A percentile compares a stretch with the other conserved stretches of the same genome.
These are phyloP conservation scores for Chrysoporthe cubensis DNA, from an alignment of 2,329 filamentous ascomycete species.

Conservation along the genomic window DNA sequence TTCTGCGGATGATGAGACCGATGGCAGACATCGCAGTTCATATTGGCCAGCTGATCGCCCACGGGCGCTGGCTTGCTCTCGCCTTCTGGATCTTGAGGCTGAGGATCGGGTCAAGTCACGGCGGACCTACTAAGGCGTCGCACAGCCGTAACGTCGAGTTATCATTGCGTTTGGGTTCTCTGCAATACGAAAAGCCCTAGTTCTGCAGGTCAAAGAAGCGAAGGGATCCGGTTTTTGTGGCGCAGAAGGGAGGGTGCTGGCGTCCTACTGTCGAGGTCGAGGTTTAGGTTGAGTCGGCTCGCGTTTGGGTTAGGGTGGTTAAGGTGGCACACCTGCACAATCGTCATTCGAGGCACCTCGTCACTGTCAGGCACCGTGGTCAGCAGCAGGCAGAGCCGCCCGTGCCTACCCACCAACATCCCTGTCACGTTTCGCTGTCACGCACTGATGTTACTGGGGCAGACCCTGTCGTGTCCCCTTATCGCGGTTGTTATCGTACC, in stretches of 20 bases:
- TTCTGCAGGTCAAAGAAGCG: background rate
- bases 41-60: constrained; percentile 40
- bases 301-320: background rate
- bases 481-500: constrained; percentile 19
- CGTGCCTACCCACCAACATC: background rate
- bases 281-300: background rate
- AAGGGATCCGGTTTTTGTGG: background rate
- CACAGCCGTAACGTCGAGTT: background rate
- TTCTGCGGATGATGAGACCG: constrained; percentile 57
- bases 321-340: background rate
- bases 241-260: background rate
- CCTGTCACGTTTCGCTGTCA: constrained; percentile 1
- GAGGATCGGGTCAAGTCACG: background rate
- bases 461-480: background rate
- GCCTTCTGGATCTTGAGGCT: background rate
- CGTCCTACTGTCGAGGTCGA: background rate
- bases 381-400: constrained; percentile 15
- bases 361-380: constrained; percentile 1
- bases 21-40: constrained; percentile 73
- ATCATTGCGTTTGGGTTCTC: background rate
- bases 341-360: background rate
- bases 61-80: background rate
- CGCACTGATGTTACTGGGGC: background rate
- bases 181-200: background rate
- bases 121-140: background rate